These are phyloP conservation scores for Rhodotorula sp. DNA, from an alignment of 1,284 basidiomycete genomes.

Conservation along the genomic window DNA sequence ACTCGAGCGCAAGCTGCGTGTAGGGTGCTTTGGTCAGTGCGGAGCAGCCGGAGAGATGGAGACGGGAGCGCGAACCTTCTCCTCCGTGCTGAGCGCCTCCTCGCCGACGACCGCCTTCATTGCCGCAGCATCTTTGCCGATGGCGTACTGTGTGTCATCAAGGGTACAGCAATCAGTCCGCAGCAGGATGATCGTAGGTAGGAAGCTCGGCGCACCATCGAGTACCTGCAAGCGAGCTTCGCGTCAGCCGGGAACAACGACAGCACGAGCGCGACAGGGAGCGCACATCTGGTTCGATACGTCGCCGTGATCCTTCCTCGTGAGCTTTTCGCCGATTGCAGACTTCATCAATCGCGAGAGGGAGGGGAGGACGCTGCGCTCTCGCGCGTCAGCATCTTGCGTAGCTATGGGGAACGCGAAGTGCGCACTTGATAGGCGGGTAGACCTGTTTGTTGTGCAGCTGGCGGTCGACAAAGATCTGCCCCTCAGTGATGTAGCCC, in stretches of 20 bases:
- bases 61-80: slow-evolving; percentile 59
- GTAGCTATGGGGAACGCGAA: background rate
- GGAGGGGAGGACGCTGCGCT: slow-evolving; percentile 77
- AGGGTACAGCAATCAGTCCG: background rate
- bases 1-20: slow-evolving; percentile 72
- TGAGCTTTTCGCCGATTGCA: slow-evolving; percentile 96
- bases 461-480: slow-evolving; percentile 90
- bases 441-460: slow-evolving; percentile 73
- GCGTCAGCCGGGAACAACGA: background rate
- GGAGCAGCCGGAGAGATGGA: background rate
- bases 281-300: slow-evolving; percentile 93
- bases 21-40: too few species aligned
- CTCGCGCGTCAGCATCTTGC: too few species aligned
- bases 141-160: slow-evolving; percentile 85
- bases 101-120: slow-evolving; percentile 99
- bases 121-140: slow-evolving; percentile 92
- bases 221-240: background rate
- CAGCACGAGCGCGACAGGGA: slow-evolving; percentile 39
- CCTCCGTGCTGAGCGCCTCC: slow-evolving; percentile 90
- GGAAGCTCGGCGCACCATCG: background rate
- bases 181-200: too few species aligned
- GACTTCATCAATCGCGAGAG: slow-evolving; percentile 99
- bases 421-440: slow-evolving; percentile 89
- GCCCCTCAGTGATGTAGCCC: slow-evolving; percentile 98
- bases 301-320: slow-evolving; percentile 97